These are phyloP conservation scores for Saccharum hybrid DNA, from an alignment of 202 grass and related monocot genomes.

Conservation along the genomic window DNA sequence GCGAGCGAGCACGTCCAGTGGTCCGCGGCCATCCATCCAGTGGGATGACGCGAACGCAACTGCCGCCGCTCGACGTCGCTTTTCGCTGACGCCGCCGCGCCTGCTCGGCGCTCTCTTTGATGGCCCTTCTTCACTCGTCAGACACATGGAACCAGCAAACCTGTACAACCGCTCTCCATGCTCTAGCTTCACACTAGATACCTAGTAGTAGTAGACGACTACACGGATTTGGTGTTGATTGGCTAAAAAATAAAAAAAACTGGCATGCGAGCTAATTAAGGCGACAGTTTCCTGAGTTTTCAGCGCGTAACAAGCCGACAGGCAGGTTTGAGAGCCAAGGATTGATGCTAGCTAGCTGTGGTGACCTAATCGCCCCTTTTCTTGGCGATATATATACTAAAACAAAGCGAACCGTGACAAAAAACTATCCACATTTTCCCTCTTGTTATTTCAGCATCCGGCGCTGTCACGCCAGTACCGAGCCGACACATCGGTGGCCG, in stretches of 20 bases:
- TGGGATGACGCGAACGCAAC: conserved; percentile 41
- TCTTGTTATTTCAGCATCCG: background rate
- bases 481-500: conserved; percentile 37
- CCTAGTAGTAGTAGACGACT: no score
- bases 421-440: background rate
- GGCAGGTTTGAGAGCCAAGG: no score
- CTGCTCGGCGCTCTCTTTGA: background rate
- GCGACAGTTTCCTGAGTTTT: background rate
- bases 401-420: conserved; percentile 34
- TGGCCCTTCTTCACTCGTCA: no score
- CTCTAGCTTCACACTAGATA: no score
- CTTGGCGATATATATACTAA: background rate
- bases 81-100: background rate
- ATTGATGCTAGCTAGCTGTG: background rate
- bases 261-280: no score
- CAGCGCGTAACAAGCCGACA: background rate
- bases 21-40: conserved; percentile 13
- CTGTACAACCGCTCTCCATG: background rate
- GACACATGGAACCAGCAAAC: background rate
- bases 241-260: no score
- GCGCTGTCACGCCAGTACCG: conserved; percentile 21
- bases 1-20: conserved; percentile 7
- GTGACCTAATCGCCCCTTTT: background rate
- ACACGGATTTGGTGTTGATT: no score
- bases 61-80: conserved; percentile 17